Conservation (phyloP, 352 stramenopile genomes). For the Phytophthora meadii region DNA sequence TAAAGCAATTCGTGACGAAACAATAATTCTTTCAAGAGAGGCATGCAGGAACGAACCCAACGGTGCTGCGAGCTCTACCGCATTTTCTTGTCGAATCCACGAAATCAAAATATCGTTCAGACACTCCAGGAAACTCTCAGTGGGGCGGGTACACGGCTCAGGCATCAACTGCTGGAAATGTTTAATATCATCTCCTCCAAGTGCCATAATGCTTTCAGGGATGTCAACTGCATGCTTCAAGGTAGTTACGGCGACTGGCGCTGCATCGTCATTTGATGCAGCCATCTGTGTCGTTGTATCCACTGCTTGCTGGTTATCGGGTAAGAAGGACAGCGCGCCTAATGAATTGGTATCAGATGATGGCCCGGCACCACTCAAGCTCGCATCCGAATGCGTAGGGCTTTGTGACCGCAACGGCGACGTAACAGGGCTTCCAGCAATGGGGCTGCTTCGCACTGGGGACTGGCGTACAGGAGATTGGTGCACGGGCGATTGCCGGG, state of each 20-base stretch:
- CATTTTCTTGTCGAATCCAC: conserved; percentile 83
- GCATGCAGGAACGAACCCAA: conserved; percentile 70
- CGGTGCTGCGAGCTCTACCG: conserved; percentile 62
- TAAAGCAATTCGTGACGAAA: conserved; percentile 78
- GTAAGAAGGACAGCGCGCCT: conserved; percentile 82
- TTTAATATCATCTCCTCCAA: conserved; percentile 80
- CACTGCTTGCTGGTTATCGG: conserved; percentile 59
- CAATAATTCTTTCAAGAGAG: conserved; percentile 76
- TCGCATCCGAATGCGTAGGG: conserved; percentile 75
- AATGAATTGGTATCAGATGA: conserved; percentile 71
- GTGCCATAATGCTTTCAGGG: conserved; percentile 58
- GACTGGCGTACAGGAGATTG: conserved; percentile 52
- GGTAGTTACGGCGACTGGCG: conserved; percentile 16
- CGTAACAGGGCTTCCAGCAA: conserved; percentile 58
- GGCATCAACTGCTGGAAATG: conserved; percentile 80
- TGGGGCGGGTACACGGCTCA: conserved; percentile 63
- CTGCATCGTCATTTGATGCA: conserved; percentile 26
- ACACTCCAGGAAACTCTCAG: conserved; percentile 79
- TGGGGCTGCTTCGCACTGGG: conserved; percentile 53
- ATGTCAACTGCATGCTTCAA: conserved; percentile 46
- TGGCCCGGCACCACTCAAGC: conserved; percentile 49
- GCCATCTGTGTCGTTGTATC: conserved; percentile 43
- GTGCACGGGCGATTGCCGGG: conserved; percentile 43
- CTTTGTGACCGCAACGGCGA: conserved; percentile 68
- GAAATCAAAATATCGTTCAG: conserved; percentile 87